A percentile compares a stretch with the other conserved stretches of the same genome.
phyloP scores from a whole-genome alignment of 129 eudicot species.

The Flaveria bidentis region DNA sequence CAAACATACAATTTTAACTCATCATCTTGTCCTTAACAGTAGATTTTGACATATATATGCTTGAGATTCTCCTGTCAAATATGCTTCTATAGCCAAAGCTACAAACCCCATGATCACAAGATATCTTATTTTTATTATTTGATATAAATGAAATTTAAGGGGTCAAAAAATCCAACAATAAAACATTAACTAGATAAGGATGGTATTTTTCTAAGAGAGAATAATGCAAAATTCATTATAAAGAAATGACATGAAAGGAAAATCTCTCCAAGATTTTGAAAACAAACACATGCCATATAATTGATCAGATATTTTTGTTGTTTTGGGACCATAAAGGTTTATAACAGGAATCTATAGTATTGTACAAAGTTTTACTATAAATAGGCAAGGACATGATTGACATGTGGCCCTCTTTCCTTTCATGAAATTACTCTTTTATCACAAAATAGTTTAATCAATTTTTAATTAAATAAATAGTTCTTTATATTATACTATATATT shows the following conservation, averaged over 20 bases:
- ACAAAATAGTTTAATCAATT: not conserved
- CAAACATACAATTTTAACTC: not conserved
- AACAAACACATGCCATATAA: slow-evolving; percentile 13
- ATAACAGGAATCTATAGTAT: slow-evolving; percentile 1
- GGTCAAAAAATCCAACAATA: not conserved
- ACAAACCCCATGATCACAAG: not conserved
- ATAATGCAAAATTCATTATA: not conserved
- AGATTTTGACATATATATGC: not conserved
- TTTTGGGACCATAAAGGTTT: slow-evolving; percentile 6
- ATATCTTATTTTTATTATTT: not conserved
- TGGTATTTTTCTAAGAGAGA: slow-evolving; percentile 1
- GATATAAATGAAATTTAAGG: not conserved
- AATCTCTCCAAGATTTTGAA: slow-evolving; percentile 32
- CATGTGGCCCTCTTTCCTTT: slow-evolving; percentile 7
- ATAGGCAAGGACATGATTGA: slow-evolving; percentile 25
- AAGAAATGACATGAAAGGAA: slow-evolving; percentile 39
- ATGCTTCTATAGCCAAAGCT: not conserved
- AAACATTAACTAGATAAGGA: not conserved
- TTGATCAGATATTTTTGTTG: slow-evolving; percentile 26
- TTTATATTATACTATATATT: too few relatives aligned
- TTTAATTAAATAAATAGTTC: not conserved
- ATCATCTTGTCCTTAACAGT: not conserved
- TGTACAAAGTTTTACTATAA: slow-evolving; percentile 20
- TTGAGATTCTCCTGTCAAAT: not conserved
- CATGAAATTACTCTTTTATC: not conserved